phyloP scores from a whole-genome alignment of 2,329 filamentous ascomycete genomes.

The Scedosporium minutisporum region DNA sequence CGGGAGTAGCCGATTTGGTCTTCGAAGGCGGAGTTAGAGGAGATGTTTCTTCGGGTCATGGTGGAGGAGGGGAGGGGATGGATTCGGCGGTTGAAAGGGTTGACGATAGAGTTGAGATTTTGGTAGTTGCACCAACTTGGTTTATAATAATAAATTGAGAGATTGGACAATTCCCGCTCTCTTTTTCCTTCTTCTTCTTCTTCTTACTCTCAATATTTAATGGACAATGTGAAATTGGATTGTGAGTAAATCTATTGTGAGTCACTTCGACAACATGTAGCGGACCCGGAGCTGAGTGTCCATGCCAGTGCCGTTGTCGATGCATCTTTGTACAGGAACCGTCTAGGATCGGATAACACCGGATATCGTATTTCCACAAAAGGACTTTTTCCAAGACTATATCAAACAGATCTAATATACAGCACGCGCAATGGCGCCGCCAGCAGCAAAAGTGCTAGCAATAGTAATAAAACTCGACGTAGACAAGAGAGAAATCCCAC shows the following conservation, averaged over 20 bases:
- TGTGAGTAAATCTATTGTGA: no score
- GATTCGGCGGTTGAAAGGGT: background rate
- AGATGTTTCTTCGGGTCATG: slow-evolving; percentile 31
- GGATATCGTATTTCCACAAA: background rate
- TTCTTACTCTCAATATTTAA: no score
- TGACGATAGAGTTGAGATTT: background rate
- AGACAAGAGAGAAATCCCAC: slow-evolving; percentile 53
- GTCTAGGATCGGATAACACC: background rate
- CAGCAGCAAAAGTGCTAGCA: slow-evolving; percentile 45
- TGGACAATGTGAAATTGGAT: no score
- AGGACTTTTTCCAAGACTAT: background rate
- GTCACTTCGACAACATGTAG: no score
- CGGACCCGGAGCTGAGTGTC: no score
- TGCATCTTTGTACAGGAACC: no score
- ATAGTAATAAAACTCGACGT: slow-evolving; percentile 54
- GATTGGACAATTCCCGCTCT: no score
- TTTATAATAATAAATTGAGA: no score
- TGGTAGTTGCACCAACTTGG: background rate
- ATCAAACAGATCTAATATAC: slow-evolving; percentile 10
- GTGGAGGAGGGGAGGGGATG: slow-evolving; percentile 6
- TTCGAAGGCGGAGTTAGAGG: slow-evolving; percentile 42
- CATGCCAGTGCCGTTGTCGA: no score
- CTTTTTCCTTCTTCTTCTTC: no score
- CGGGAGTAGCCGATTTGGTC: slow-evolving; percentile 44
- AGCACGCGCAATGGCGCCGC: slow-evolving; percentile 18